Evolutionary conservation across 305 asterid species (phyloP).

Genomic region (Fraxinus latifolia): DNA sequence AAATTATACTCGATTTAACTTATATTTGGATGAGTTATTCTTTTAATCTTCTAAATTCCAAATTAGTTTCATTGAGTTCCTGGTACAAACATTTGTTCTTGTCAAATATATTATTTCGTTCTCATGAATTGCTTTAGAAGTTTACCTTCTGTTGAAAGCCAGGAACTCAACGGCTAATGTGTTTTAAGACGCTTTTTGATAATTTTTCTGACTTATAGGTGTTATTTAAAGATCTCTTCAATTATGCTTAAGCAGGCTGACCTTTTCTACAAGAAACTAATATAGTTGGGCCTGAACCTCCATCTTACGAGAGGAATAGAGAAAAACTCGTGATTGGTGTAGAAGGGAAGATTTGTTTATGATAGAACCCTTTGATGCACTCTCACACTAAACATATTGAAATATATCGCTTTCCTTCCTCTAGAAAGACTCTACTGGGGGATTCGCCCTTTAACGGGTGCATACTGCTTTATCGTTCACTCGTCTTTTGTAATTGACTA

Average conservation of each 20-base stretch:
- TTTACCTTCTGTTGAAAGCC: background rate
- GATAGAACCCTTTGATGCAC: background rate
- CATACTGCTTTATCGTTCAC: background rate
- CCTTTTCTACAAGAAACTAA: background rate
- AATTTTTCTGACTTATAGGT: background rate
- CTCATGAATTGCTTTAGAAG: background rate
- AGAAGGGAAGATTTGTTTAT: background rate
- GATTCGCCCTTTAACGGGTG: background rate
- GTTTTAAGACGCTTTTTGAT: slow-evolving; percentile 7
- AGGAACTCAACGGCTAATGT: background rate
- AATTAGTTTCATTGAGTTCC: background rate
- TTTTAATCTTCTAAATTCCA: background rate
- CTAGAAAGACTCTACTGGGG: background rate
- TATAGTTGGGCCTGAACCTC: background rate
- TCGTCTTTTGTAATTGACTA: background rate
- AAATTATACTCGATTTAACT: background rate
- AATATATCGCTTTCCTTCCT: background rate
- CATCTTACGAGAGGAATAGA: background rate
- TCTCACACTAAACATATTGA: background rate
- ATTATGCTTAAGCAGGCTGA: background rate
- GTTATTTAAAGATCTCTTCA: background rate
- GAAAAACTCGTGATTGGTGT: background rate
- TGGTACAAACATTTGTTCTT: background rate
- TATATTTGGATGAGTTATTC: background rate
- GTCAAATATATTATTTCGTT: background rate